A percentile compares a stretch with the other conserved stretches of the same genome.
These are phyloP conservation scores for Thinopyrum elongatum DNA, from an alignment of 176 grass and related monocot genomes.

Conservation along the genomic window DNA sequence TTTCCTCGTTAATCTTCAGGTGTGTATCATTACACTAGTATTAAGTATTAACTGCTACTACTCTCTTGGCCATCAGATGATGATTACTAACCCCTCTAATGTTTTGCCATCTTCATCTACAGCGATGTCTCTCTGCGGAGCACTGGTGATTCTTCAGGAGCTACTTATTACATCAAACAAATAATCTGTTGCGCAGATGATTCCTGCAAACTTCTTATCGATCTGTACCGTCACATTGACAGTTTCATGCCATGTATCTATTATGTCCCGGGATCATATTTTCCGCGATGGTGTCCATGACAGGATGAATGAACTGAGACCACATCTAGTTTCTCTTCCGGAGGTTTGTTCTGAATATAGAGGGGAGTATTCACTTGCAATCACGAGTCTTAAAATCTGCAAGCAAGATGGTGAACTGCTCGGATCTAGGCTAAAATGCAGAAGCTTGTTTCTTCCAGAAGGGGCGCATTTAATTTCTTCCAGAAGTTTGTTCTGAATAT, in stretches of 20 bases:
- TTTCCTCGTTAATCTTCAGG: background rate
- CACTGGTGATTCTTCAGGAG: background rate
- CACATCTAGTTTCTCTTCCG: background rate
- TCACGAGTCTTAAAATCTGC: too few relatives aligned
- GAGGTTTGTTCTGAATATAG: background rate
- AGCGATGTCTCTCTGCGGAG: background rate
- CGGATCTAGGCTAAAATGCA: too few relatives aligned
- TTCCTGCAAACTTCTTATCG: background rate
- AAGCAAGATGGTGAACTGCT: too few relatives aligned
- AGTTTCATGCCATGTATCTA: background rate
- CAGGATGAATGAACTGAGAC: background rate
- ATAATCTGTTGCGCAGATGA: background rate
- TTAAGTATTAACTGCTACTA: background rate
- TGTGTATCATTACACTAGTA: background rate
- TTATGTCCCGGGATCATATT: background rate
- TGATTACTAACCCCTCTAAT: background rate
- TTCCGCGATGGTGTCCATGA: background rate
- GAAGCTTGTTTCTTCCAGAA: too few relatives aligned
- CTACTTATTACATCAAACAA: background rate
- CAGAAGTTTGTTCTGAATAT: too few relatives aligned
- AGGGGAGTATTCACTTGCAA: background rate
- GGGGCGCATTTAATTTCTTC: too few relatives aligned
- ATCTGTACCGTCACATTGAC: background rate
- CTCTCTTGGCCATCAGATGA: background rate
- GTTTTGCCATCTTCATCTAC: background rate